phyloP scores from a whole-genome alignment of 2,329 filamentous ascomycete species.

The Chaetomiaceae sp. region DNA sequence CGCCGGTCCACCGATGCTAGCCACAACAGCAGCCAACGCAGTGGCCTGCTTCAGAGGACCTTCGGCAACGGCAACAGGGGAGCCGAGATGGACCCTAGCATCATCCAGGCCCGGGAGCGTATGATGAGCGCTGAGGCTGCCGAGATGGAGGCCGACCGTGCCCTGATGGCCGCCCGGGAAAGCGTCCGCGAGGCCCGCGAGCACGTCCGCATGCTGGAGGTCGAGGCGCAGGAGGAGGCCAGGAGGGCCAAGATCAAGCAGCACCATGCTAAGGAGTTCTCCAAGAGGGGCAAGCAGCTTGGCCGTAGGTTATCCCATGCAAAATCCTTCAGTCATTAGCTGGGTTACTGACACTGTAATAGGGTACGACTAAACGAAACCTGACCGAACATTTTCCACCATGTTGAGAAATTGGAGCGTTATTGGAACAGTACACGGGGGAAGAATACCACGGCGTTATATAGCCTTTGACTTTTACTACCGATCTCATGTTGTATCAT shows the following conservation, averaged over 20 bases:
- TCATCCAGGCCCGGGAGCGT: conserved; percentile 57
- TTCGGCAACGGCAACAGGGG: conserved; percentile 41
- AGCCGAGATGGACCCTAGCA: conserved; percentile 56
- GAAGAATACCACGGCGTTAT: neutral
- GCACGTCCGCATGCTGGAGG: conserved; percentile 58
- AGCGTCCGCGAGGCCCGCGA: conserved; percentile 60
- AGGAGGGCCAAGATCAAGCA: conserved; percentile 64
- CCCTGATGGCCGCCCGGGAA: conserved; percentile 51
- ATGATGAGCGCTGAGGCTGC: conserved; percentile 59
- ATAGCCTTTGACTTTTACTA: neutral
- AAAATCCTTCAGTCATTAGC: too few species aligned
- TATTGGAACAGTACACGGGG: neutral
- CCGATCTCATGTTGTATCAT: neutral
- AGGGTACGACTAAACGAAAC: neutral
- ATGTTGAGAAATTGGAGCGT: neutral
- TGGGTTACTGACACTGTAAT: neutral
- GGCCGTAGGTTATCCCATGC: conserved; percentile 53
- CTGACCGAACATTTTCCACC: neutral
- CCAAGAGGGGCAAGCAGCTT: conserved; percentile 65
- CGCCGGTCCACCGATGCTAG: conserved; percentile 29
- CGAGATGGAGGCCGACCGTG: conserved; percentile 62
- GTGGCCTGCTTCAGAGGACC: conserved; percentile 41
- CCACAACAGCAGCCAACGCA: conserved; percentile 20
- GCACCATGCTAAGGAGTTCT: conserved; percentile 59
- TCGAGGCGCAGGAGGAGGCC: conserved; percentile 62